Evolutionary conservation across 768 basidiomycete species (phyloP), one percentile per base, ranked within the genome.

Genomic region (Mycena maculata): DNA sequence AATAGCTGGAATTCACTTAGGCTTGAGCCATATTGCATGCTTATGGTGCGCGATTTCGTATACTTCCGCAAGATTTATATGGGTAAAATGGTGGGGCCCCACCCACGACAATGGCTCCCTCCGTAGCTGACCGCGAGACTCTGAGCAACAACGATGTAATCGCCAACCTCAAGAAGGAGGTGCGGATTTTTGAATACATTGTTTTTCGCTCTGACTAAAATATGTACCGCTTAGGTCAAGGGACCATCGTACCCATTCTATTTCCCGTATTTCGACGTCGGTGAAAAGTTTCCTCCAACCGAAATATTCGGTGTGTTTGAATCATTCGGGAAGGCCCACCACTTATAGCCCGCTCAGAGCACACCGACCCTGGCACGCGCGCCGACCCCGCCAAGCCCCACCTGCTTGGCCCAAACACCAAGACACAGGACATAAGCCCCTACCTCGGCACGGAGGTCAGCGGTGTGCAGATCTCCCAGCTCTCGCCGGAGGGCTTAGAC

Each of bases 371-470:
- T 11, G 86, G 86, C 28, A 60, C 73, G 9, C 81, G 82, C 52
- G 86, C 87, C 27, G 81, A 88, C 73, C 83, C 79, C 57, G 76
- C 80, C 36, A 88, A 88, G 68, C 86, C 86, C 33, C 78, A 86
- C 71, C 79, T 88, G 12, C 81, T 88, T 31, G 79, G 71, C 6
- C 68, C 80, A 38, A 82, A 83, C 63, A 76, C 79, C 15, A 81
- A 65, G 18, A 72, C 79, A 4, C 74, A 69, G 45, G 71, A 87
- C 60, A 69, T 88, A 55, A 84, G 80, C 73, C 86, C 85, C 0
- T 86, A 84, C 76, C 71, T 87, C 61, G 87, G 87, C 25, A 85
- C 86, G 6, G 85, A 87, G 62, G 68, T 87, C 64, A 73, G 72
- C 18, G 86, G 85, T 2, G 77, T 88, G 8, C 87, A 88, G 68